Evolutionary conservation across 306 rosid genomes (phyloP).

Genomic region (Fagus crenata): DNA sequence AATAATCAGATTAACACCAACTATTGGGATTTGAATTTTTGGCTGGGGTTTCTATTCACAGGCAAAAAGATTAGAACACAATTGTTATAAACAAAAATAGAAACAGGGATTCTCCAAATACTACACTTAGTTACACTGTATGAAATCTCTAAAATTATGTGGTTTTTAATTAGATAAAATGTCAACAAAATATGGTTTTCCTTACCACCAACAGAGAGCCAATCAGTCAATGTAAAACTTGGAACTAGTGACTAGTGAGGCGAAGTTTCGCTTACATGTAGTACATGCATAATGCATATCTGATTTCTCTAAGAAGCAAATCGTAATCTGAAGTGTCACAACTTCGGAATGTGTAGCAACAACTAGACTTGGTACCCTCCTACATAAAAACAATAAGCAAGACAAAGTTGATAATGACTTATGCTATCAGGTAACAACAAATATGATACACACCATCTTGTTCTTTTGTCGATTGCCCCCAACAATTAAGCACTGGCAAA

Average conservation of each 20-base stretch:
- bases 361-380: background rate
- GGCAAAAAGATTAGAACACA: no score
- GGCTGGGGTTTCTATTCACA: no score
- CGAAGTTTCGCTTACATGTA: background rate
- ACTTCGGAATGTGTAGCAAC: conserved; percentile 9
- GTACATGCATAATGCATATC: background rate
- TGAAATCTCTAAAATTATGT: no score
- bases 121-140: background rate
- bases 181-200: background rate
- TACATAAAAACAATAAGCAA: background rate
- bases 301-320: background rate
- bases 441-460: background rate
- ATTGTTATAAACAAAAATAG: no score
- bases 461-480: conserved; percentile 9
- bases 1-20: no score
- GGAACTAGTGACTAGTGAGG: background rate
- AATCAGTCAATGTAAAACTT: background rate
- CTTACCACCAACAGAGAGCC: background rate
- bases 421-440: conserved; percentile 27
- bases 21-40: no score
- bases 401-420: conserved; percentile 44
- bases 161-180: background rate
- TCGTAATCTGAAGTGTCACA: conserved; percentile 13
- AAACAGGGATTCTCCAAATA: no score
- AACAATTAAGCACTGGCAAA: conserved; percentile 4